These are phyloP conservation scores for Penicillium argentinense DNA, from an alignment of 495 filamentous ascomycete genomes.

Conservation along the genomic window DNA sequence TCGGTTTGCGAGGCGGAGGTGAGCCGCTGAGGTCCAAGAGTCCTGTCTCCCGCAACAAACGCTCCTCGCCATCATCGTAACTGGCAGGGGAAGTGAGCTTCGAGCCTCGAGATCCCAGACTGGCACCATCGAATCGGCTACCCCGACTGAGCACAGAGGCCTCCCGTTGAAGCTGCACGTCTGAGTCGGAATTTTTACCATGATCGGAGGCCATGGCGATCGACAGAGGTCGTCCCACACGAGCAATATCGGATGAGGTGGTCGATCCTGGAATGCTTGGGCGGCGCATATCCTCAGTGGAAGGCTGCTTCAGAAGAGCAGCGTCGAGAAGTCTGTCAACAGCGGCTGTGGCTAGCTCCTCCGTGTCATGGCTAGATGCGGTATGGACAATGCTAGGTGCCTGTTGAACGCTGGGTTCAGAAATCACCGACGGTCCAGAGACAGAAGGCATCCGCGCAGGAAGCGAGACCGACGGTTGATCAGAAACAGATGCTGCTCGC, in stretches of 20 bases:
- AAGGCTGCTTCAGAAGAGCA: slow-evolving; percentile 20
- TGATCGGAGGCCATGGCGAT: slow-evolving; percentile 27
- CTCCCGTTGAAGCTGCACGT: slow-evolving; percentile 34
- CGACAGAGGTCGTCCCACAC: slow-evolving; percentile 33
- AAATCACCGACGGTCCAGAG: slow-evolving; percentile 23
- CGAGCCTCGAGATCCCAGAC: slow-evolving; percentile 38
- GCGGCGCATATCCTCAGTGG: slow-evolving; percentile 29
- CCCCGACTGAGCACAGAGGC: slow-evolving; percentile 40
- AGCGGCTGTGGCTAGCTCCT: slow-evolving; percentile 4
- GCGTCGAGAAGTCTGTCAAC: slow-evolving; percentile 11
- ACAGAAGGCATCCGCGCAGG: slow-evolving; percentile 15
- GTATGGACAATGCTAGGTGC: slow-evolving; percentile 22
- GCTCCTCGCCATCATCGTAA: slow-evolving; percentile 49
- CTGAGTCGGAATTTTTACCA: slow-evolving; percentile 25
- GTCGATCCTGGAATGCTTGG: slow-evolving; percentile 39
- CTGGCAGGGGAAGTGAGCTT: slow-evolving; percentile 39
- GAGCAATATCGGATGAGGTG: slow-evolving; percentile 29
- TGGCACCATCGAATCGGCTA: slow-evolving; percentile 38
- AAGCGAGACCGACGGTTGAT: slow-evolving; percentile 15
- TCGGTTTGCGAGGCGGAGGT: slow-evolving; percentile 32
- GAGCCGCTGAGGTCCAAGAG: slow-evolving; percentile 46
- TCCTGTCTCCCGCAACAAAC: slow-evolving; percentile 48
- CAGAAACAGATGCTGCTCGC: slow-evolving; percentile 13
- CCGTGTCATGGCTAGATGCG: slow-evolving; percentile 18
- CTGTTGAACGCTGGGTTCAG: slow-evolving; percentile 16